phyloP scores from a whole-genome alignment of 768 basidiomycete species.

The Hebeloma cylindrosporum region DNA sequence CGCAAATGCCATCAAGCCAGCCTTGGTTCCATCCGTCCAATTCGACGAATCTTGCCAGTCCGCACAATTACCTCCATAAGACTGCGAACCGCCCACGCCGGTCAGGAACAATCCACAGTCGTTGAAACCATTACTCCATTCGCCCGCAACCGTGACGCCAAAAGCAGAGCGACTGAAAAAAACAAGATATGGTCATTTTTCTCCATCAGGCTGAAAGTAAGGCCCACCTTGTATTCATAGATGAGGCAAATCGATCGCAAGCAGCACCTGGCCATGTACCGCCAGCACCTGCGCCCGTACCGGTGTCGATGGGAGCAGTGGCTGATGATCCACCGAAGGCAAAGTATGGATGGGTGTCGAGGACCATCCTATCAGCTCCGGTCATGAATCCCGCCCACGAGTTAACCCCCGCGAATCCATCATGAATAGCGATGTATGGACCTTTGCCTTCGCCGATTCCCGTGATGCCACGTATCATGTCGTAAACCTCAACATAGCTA shows the following conservation, averaged over 20 bases:
- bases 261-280: slow-evolving; percentile 51
- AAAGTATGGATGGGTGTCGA: slow-evolving; percentile 44
- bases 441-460: slow-evolving; percentile 71
- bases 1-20: slow-evolving; percentile 53
- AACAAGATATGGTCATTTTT: too few relatives aligned
- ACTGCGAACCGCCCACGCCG: slow-evolving; percentile 22
- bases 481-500: slow-evolving; percentile 58
- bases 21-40: slow-evolving; percentile 46
- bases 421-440: slow-evolving; percentile 51
- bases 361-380: slow-evolving; percentile 41
- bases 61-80: slow-evolving; percentile 36
- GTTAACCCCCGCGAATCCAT: slow-evolving; percentile 45
- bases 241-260: slow-evolving; percentile 57
- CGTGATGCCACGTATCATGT: slow-evolving; percentile 70
- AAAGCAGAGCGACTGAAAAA: slow-evolving; percentile 44
- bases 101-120: slow-evolving; percentile 49
- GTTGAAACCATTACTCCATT: slow-evolving; percentile 73
- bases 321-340: slow-evolving; percentile 46
- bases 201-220: slow-evolving; percentile 26
- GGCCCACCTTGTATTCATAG: slow-evolving; percentile 51
- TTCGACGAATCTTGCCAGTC: slow-evolving; percentile 51
- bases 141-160: slow-evolving; percentile 75
- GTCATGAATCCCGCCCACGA: slow-evolving; percentile 34
- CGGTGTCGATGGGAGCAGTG: slow-evolving; percentile 37
- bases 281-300: slow-evolving; percentile 37